These are phyloP conservation scores for Cardiospermum halicacabum DNA, from an alignment of 345 rosid genomes.

Conservation along the genomic window DNA sequence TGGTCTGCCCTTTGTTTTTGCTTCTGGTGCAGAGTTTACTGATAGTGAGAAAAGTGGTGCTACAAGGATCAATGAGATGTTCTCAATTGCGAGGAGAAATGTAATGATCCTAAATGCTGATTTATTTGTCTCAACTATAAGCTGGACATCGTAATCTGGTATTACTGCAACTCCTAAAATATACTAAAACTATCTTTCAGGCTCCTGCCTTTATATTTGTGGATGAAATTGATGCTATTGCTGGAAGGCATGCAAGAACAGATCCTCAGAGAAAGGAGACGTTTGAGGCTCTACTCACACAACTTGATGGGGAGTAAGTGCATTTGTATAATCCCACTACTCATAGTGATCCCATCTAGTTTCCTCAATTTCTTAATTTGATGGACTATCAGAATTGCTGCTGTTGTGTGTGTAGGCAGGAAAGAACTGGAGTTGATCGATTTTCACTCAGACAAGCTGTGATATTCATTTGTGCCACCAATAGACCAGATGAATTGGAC, in stretches of 20 bases:
- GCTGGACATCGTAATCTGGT: not conserved
- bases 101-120: constrained; percentile 36
- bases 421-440: constrained; percentile 78
- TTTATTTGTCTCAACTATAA: not conserved
- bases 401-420: constrained; percentile 51
- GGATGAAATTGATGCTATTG: constrained; percentile 98
- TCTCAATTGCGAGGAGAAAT: constrained; percentile 84
- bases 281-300: constrained; percentile 84
- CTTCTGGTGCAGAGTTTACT: constrained; percentile 95
- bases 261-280: constrained; percentile 86
- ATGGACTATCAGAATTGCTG: constrained; percentile 15
- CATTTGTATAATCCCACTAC: constrained; percentile 9
- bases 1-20: constrained; percentile 92
- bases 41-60: constrained; percentile 93
- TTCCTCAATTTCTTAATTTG: not conserved
- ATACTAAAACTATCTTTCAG: constrained; percentile 33
- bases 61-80: constrained; percentile 90
- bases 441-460: constrained; percentile 95
- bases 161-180: not conserved
- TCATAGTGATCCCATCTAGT: not conserved
- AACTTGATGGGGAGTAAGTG: constrained; percentile 95
- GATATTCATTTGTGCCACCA: constrained; percentile 97
- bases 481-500: constrained; percentile 96
- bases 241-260: constrained; percentile 88
- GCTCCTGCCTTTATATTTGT: constrained; percentile 96